Evolutionary conservation across 441 rosid genomes (phyloP), one percentile per base, ranked within the genome.

Genomic region (Populus hybrid): DNA sequence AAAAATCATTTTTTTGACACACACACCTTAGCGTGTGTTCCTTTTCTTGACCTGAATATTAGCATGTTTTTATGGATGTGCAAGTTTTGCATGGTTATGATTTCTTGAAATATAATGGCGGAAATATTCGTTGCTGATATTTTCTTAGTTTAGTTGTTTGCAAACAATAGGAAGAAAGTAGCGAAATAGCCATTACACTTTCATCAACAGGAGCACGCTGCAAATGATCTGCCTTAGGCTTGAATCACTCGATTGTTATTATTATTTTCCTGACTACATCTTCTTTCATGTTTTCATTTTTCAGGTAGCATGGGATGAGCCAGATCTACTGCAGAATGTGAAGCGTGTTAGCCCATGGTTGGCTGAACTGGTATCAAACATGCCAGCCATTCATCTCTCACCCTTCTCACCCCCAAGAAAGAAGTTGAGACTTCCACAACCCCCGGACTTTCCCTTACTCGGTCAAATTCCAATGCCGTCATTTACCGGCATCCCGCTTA

Each of bases 301-400:
- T 80, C 86, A 96, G 99, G 99, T 96, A 64, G 88, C 89, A 16
- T 96, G 99, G 99, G 99, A 96, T 75, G 99, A 96, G 79, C 99
- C 98, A 0, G 99, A 96, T 77, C 85, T 96, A 76, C 98, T 94
- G 21, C 99, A 94, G 32, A 30, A 30, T 30, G 32, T 30, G 32
- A 30, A 30, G 32, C 32, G 32, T 0, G 32, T 30, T 30, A 96
- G 82, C 86, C 99, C 99, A 16, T 96, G 99, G 99, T 76, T 90
- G 79, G 98, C 90, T 3, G 99, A 96, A 84, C 78, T 94, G 85
- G 99, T 92, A 67, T 84, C 98, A 0, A 89, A 82, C 82, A 86
- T 91, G 72, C 98, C 94, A 18, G 84, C 91, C 32, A 82, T 94
- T 75, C 94, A 89, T 42, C 81, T 90, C 28, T 81, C 90, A 1